Evolutionary conservation across 2,329 filamentous ascomycete genomes (phyloP).

Genomic region (Trichoderma cornu-damae): DNA sequence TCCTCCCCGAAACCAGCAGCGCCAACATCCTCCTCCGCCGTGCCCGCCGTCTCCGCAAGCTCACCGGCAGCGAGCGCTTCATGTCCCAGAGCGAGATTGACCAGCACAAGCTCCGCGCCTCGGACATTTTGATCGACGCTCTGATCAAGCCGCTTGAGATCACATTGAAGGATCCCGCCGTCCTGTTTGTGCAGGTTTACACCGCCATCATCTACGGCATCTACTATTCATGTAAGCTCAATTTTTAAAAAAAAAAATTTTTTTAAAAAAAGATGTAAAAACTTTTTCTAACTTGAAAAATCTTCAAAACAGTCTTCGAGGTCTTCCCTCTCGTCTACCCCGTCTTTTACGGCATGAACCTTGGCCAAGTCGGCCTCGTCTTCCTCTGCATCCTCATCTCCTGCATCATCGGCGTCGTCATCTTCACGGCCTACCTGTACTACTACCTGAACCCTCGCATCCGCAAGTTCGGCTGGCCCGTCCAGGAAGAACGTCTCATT

Average conservation of each 20-base stretch:
- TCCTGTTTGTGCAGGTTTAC: constrained; percentile 59
- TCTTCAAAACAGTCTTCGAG: constrained; percentile 55
- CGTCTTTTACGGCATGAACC: constrained; percentile 53
- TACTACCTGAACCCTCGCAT: constrained; percentile 49
- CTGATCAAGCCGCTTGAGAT: constrained; percentile 58
- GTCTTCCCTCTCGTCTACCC: constrained; percentile 62
- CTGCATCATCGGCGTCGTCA: constrained; percentile 46
- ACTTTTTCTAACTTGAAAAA: too few species aligned
- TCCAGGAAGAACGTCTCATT: constrained; percentile 50
- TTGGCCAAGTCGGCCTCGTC: constrained; percentile 53
- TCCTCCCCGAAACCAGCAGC: constrained; percentile 59
- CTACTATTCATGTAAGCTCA: constrained; percentile 49
- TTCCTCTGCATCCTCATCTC: constrained; percentile 58
- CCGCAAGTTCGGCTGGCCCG: constrained; percentile 42
- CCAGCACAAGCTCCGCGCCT: constrained; percentile 47
- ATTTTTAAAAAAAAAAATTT: too few species aligned
- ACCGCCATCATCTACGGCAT: constrained; percentile 57
- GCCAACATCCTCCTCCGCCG: constrained; percentile 57
- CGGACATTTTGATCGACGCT: constrained; percentile 47
- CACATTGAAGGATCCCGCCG: constrained; percentile 55
- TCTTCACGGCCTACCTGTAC: constrained; percentile 49
- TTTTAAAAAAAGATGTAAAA: too few species aligned
- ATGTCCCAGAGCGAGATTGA: constrained; percentile 61
- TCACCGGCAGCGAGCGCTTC: constrained; percentile 53
- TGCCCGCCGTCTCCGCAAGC: constrained; percentile 54